phyloP scores from a whole-genome alignment of 495 filamentous ascomycete species.

The Zalerion maritima region DNA sequence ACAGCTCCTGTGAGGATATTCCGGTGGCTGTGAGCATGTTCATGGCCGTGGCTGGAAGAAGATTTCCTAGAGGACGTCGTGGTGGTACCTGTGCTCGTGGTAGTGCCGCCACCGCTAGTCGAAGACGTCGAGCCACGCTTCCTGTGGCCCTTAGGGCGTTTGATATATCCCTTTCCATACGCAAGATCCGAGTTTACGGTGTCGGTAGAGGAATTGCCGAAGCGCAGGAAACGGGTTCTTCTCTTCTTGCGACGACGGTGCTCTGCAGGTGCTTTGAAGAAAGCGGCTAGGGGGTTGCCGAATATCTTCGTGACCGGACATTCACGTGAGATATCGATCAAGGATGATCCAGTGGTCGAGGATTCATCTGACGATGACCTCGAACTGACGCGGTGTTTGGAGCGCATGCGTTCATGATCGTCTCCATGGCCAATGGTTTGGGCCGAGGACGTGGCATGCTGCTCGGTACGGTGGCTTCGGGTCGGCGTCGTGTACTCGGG shows the following conservation, averaged over 20 bases:
- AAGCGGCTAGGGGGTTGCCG: too few species aligned
- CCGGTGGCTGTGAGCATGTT: neutral
- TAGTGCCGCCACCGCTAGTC: slow-evolving; percentile 6
- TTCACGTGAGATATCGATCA: slow-evolving; percentile 14
- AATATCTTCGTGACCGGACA: slow-evolving; percentile 3
- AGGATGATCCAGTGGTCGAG: slow-evolving; percentile 4
- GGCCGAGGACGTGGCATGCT: too few species aligned
- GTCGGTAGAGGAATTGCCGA: slow-evolving; percentile 31
- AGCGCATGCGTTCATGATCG: too few species aligned
- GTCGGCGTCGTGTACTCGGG: too few species aligned
- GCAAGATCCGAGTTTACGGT: slow-evolving; percentile 37
- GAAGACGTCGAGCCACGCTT: slow-evolving; percentile 4
- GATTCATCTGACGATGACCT: slow-evolving; percentile 6
- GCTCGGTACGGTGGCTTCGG: too few species aligned
- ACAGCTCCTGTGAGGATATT: neutral
- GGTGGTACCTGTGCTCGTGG: slow-evolving; percentile 3
- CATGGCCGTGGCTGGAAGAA: slow-evolving; percentile 4
- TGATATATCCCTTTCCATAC: slow-evolving; percentile 39
- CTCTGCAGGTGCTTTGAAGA: slow-evolving; percentile 14
- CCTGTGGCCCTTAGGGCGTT: slow-evolving; percentile 17
- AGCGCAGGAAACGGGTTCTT: slow-evolving; percentile 26
- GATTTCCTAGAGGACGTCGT: slow-evolving; percentile 6
- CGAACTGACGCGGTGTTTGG: slow-evolving; percentile 1
- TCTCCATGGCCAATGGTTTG: too few species aligned
- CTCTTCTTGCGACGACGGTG: slow-evolving; percentile 20